Evolutionary conservation across 495 filamentous ascomycete genomes (phyloP).

Genomic region (Hypoxylon fragiforme): DNA sequence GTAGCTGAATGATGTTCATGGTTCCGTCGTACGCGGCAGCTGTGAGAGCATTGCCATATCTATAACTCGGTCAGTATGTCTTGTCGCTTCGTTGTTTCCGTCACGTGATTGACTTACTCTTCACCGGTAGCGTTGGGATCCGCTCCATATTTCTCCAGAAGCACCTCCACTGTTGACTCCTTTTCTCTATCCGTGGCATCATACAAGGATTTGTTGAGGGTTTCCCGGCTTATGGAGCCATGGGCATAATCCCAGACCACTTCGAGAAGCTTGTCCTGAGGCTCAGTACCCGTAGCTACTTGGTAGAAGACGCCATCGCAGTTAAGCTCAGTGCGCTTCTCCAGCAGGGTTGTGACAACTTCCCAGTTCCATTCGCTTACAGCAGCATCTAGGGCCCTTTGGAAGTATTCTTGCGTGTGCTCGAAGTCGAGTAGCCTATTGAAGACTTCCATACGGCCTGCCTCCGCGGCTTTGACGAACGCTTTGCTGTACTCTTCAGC

Average conservation of each 20-base stretch:
- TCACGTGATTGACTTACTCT: conserved; percentile 29
- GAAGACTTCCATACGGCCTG: conserved; percentile 35
- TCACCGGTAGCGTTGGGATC: conserved; percentile 37
- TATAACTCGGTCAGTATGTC: conserved; percentile 22
- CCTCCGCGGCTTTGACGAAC: conserved; percentile 34
- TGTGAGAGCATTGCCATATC: conserved; percentile 38
- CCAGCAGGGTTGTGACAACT: conserved; percentile 27
- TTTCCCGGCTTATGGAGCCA: conserved; percentile 24
- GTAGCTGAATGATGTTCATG: conserved; percentile 34
- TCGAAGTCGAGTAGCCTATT: conserved; percentile 36
- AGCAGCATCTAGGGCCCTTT: conserved; percentile 33
- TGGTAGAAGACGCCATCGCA: conserved; percentile 31
- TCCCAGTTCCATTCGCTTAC: conserved; percentile 37
- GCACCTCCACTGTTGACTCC: conserved; percentile 33
- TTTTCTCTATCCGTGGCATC: conserved; percentile 39
- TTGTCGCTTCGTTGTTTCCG: neutral
- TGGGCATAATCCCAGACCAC: conserved; percentile 30
- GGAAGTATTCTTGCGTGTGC: conserved; percentile 29
- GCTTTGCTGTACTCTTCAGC: conserved; percentile 37
- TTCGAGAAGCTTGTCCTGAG: conserved; percentile 35
- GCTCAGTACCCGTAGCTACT: conserved; percentile 33
- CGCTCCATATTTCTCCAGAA: conserved; percentile 32
- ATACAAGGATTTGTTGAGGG: conserved; percentile 33
- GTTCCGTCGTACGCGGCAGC: conserved; percentile 37
- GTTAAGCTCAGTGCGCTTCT: conserved; percentile 27